Conservation (phyloP, 202 grass and related monocot species). For the Setaria viridis region DNA sequence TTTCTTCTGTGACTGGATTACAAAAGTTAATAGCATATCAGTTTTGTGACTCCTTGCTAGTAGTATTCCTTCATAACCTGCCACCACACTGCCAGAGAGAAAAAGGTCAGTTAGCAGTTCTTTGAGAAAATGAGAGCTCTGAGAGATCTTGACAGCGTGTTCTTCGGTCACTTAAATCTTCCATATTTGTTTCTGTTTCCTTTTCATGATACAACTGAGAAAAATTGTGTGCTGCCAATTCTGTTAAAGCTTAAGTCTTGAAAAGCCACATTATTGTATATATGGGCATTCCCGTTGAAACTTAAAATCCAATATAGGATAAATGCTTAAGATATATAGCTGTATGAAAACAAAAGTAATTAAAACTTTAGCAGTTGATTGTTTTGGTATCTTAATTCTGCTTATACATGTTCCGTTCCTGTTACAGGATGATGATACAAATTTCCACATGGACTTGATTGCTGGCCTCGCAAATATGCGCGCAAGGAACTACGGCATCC, state of each 20-base stretch:
- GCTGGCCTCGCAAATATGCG: slow-evolving; percentile 85
- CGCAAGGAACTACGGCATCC: slow-evolving; percentile 84
- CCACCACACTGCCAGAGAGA: neutral
- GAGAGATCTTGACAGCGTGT: neutral
- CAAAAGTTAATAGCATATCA: slow-evolving; percentile 6
- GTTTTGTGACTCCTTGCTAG: slow-evolving; percentile 23
- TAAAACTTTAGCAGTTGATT: neutral
- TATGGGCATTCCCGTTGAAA: slow-evolving; percentile 11
- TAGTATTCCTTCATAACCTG: slow-evolving; percentile 28
- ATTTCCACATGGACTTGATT: slow-evolving; percentile 88
- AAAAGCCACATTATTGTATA: slow-evolving; percentile 21
- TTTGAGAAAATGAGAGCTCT: slow-evolving; percentile 7
- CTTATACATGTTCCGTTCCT: neutral
- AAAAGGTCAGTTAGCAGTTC: slow-evolving; percentile 32
- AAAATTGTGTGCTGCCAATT: neutral
- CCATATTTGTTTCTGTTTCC: neutral
- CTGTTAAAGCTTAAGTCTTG: neutral
- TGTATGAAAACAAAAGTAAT: slow-evolving; percentile 8
- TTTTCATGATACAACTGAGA: neutral
- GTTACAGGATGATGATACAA: slow-evolving; percentile 85
- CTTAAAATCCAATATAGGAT: neutral
- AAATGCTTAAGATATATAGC: neutral
- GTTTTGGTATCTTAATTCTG: slow-evolving; percentile 20
- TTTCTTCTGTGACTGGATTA: slow-evolving; percentile 27
- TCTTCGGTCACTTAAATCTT: neutral